A percentile compares a stretch with the other conserved stretches of the same genome.
phyloP scores from a whole-genome alignment of 495 filamentous ascomycete genomes.

The Neurospora cerealis region DNA sequence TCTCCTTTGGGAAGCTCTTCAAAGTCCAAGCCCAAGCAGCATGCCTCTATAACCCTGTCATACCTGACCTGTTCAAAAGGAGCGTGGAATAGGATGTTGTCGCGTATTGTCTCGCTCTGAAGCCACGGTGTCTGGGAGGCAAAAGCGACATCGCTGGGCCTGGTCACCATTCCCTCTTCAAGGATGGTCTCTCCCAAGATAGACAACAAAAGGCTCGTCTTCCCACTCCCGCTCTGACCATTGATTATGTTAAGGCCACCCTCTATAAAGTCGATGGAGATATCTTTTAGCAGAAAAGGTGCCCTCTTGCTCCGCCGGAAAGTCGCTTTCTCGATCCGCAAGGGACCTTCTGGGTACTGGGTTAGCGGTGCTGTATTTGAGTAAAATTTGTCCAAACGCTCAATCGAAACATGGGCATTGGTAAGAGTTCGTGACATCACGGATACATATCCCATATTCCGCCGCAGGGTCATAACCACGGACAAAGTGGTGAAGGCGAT shows the following conservation, averaged over 20 bases:
- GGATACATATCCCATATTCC: conserved; percentile 32
- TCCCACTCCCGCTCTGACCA: conserved; percentile 51
- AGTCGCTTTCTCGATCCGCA: conserved; percentile 28
- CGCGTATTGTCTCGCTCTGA: conserved; percentile 42
- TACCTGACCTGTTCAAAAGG: conserved; percentile 39
- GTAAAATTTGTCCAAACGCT: conserved; percentile 37
- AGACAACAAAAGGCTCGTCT: conserved; percentile 51
- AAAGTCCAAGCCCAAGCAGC: conserved; percentile 53
- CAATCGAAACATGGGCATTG: conserved; percentile 33
- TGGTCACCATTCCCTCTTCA: conserved; percentile 31
- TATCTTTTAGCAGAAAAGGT: conserved; percentile 34
- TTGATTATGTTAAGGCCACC: conserved; percentile 43
- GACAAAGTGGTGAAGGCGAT: conserved; percentile 39
- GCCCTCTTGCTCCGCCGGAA: conserved; percentile 36
- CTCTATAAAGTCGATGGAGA: conserved; percentile 40
- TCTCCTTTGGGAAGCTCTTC: conserved; percentile 33
- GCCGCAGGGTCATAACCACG: conserved; percentile 32
- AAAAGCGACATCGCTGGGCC: conserved; percentile 41
- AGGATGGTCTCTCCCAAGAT: conserved; percentile 52
- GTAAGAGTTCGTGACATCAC: conserved; percentile 29
- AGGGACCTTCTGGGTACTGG: conserved; percentile 31
- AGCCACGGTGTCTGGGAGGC: conserved; percentile 49
- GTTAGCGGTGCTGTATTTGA: conserved; percentile 29
- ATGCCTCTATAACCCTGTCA: conserved; percentile 51
- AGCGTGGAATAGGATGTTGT: conserved; percentile 48